Conservation (phyloP, 2,329 filamentous ascomycete species). For the Colletotrichum simmondsii region DNA sequence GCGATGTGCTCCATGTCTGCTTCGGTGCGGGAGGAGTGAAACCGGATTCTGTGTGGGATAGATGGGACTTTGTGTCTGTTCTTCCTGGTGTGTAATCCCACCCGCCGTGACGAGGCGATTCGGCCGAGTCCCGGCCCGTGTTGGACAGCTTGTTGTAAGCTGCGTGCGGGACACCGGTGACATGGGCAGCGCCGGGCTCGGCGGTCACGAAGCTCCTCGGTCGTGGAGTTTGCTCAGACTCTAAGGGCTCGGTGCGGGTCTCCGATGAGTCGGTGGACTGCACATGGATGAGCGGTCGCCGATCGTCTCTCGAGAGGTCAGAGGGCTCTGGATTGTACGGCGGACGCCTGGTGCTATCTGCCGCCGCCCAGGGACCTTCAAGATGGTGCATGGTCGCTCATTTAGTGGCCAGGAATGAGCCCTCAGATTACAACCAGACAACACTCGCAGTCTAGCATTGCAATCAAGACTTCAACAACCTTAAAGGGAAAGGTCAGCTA, state of each 20-base stretch:
- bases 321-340: background rate
- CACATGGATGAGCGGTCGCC: background rate
- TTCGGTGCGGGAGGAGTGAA: background rate
- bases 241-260: too few species aligned
- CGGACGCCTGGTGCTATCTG: background rate
- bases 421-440: background rate
- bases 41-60: background rate
- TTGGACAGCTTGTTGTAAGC: background rate
- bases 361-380: background rate
- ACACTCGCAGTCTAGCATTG: background rate
- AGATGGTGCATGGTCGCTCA: background rate
- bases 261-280: background rate
- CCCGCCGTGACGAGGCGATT: background rate
- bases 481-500: background rate
- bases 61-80: background rate
- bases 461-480: background rate
- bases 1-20: background rate
- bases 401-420: background rate
- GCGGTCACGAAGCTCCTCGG: background rate
- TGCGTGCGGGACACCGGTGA: background rate
- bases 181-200: background rate
- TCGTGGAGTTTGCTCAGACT: background rate
- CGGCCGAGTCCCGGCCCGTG: background rate
- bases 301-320: background rate
- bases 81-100: background rate